Percentiles rank a stretch among this genome's conserved stretches.
Conservation (phyloP, 495 filamentous ascomycete genomes). For the Copromyces sp. region DNA sequence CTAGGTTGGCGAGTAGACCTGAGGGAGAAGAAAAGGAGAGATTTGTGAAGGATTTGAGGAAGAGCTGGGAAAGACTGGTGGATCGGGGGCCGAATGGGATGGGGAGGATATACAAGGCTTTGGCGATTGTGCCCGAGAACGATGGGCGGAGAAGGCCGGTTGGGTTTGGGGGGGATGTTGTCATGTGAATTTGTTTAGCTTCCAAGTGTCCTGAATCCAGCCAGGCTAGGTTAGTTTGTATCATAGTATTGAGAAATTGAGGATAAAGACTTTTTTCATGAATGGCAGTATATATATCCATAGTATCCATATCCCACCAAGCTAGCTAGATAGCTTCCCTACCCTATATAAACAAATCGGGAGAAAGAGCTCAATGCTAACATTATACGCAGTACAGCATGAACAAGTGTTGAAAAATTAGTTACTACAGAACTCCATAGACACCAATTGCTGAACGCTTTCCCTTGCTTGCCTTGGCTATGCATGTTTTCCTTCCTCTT, state of each 20-base stretch:
- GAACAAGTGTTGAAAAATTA: not conserved
- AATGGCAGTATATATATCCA: not conserved
- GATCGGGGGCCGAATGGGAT: conserved; percentile 71
- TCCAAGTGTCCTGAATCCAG: no score
- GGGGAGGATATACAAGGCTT: conserved; percentile 87
- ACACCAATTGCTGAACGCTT: not conserved
- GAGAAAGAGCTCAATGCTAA: not conserved
- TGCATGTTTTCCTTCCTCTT: not conserved
- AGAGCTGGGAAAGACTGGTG: conserved; percentile 66
- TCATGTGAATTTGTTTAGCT: not conserved
- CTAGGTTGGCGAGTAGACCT: conserved; percentile 26
- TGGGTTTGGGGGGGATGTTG: conserved; percentile 79
- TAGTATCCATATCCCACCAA: not conserved
- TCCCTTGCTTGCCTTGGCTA: not conserved
- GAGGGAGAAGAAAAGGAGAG: conserved; percentile 47
- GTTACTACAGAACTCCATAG: not conserved
- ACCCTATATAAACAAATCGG: not conserved
- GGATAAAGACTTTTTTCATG: no score
- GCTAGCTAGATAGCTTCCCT: not conserved
- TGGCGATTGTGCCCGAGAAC: conserved; percentile 81
- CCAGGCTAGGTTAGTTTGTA: no score
- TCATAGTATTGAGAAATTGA: no score
- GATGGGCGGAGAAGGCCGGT: conserved; percentile 65
- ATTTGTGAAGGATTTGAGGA: conserved; percentile 58
- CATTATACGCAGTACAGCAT: not conserved